These are phyloP conservation scores for Ilyonectria robusta DNA, from an alignment of 2,329 filamentous ascomycete species.

Conservation along the genomic window DNA sequence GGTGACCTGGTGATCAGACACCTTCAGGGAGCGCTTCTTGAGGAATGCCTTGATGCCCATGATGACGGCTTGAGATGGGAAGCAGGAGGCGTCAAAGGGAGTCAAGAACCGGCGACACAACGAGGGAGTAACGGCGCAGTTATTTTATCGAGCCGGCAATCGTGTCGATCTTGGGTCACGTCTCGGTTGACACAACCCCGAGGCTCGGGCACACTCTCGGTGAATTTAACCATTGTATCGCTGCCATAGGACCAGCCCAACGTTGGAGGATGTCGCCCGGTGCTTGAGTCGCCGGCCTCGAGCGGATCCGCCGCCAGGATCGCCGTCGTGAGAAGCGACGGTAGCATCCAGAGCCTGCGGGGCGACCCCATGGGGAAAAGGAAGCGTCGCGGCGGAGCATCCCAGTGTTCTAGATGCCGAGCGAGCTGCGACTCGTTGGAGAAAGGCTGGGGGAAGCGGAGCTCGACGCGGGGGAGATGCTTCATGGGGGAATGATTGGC, in stretches of 20 bases:
- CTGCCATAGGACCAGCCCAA: background rate
- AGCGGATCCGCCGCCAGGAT: conserved; percentile 24
- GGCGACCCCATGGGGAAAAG: conserved; percentile 40
- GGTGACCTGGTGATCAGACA: conserved; percentile 58
- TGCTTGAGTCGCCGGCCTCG: conserved; percentile 2
- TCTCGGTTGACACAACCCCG: conserved; percentile 34
- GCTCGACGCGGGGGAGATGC: conserved; percentile 29
- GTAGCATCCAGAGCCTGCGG: conserved; percentile 21
- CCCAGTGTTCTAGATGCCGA: conserved; percentile 14
- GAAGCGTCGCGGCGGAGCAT: conserved; percentile 6
- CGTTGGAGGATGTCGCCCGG: background rate
- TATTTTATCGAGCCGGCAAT: conserved; percentile 18
- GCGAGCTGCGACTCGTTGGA: conserved; percentile 31
- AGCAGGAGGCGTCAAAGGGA: background rate
- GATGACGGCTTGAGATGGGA: background rate
- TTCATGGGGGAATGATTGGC: conserved; percentile 18
- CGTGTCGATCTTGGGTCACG: background rate
- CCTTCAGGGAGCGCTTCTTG: conserved; percentile 61
- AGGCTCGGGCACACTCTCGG: conserved; percentile 36
- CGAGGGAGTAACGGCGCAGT: background rate
- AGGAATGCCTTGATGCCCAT: conserved; percentile 64
- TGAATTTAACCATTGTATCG: conserved; percentile 19
- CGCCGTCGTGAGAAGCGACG: conserved; percentile 3
- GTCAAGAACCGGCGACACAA: background rate
- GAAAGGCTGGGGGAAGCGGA: conserved; percentile 42